Evolutionary conservation across 2,329 filamentous ascomycete genomes (phyloP).

Genomic region (Aspergillus brasiliensis): DNA sequence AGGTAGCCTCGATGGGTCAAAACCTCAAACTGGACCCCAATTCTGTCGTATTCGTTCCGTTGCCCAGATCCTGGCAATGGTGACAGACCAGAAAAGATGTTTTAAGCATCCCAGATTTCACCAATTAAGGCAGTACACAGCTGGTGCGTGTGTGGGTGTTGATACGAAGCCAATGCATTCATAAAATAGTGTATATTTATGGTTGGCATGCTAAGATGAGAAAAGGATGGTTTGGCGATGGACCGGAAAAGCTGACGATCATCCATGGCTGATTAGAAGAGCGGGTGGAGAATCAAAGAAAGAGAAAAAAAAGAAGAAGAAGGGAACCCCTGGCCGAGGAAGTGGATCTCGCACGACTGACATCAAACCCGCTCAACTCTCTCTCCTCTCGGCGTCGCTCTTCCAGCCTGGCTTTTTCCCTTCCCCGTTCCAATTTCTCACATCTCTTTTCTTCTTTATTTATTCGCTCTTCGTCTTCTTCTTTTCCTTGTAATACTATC

Average conservation of each 20-base stretch:
- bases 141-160: background rate
- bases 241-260: background rate
- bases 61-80: background rate
- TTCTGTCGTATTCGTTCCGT: background rate
- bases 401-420: background rate
- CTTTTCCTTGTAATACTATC: background rate
- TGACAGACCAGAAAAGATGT: background rate
- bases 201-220: background rate
- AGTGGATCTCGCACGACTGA: conserved; percentile 7
- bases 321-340: conserved; percentile 12
- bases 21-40: no score
- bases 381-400: background rate
- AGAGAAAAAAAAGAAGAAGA: conserved; percentile 5
- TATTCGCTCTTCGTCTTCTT: background rate
- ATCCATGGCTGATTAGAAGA: background rate
- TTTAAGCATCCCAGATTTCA: background rate
- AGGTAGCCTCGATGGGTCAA: no score
- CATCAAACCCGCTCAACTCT: conserved; percentile 7
- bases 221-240: background rate
- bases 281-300: conserved; percentile 1
- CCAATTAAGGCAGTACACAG: background rate
- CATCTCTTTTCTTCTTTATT: background rate
- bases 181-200: background rate
- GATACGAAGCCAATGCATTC: background rate
- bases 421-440: background rate